Conservation (phyloP, 208 protist genomes). For the Acanthamoeba sp. region DNA sequence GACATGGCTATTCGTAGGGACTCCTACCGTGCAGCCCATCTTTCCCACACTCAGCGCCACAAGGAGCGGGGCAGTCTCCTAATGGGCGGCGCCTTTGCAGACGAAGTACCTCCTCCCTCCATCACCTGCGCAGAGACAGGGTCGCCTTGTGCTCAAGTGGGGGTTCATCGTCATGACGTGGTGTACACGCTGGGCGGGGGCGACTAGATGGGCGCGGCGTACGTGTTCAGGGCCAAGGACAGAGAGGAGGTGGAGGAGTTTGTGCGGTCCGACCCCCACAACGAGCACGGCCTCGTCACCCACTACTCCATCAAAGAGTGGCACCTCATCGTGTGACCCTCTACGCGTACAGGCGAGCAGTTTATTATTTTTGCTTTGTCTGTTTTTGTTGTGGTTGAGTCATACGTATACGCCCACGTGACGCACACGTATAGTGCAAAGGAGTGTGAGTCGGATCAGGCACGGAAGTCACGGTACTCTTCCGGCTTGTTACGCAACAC, state of each 20-base stretch:
- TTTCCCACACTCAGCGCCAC: not conserved
- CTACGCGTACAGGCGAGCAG: no score
- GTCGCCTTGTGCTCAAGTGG: no score
- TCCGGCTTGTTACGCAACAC: conserved; percentile 9
- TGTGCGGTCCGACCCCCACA: not conserved
- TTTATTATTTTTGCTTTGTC: no score
- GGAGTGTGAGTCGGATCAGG: no score
- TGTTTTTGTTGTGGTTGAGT: no score
- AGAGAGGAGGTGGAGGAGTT: not conserved
- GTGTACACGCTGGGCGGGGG: not conserved
- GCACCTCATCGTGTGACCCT: not conserved
- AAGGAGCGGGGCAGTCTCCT: not conserved
- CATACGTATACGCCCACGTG: no score
- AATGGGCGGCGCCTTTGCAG: not conserved
- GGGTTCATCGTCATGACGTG: not conserved
- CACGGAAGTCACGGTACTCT: conserved; percentile 7
- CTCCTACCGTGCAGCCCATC: not conserved
- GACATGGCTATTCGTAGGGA: not conserved
- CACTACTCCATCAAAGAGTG: conserved; percentile 7
- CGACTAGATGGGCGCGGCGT: not conserved
- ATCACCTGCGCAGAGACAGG: not conserved
- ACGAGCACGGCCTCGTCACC: not conserved
- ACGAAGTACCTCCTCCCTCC: not conserved
- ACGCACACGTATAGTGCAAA: no score
- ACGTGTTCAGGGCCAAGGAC: not conserved